Conservation (phyloP, 495 filamentous ascomycete species). For the Lepidopterella palustris region DNA sequence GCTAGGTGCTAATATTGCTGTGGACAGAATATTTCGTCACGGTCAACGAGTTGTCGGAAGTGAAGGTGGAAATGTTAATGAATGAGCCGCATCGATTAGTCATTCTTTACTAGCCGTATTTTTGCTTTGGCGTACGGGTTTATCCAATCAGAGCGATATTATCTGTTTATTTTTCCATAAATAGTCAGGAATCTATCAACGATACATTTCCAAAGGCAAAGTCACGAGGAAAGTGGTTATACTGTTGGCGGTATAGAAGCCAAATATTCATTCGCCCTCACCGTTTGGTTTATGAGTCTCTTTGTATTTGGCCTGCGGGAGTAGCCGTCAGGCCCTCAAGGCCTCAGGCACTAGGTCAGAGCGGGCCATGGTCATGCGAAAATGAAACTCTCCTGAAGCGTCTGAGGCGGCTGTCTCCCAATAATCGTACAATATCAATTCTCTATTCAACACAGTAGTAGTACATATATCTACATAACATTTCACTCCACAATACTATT, state of each 20-base stretch:
- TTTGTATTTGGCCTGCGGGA: no score
- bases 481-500: not conserved
- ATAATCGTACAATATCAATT: not conserved
- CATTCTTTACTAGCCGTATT: not conserved
- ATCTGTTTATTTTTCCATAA: no score
- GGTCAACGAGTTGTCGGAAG: not conserved
- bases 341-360: not conserved
- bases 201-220: no score
- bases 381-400: slow-evolving; percentile 22
- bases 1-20: no score
- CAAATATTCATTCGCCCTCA: no score
- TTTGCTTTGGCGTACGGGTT: not conserved
- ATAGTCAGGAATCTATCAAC: no score
- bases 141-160: no score
- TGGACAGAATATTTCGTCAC: not conserved
- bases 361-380: slow-evolving; percentile 11
- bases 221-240: no score
- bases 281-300: no score
- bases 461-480: not conserved
- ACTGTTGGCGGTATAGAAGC: no score
- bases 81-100: not conserved
- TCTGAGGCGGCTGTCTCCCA: no score
- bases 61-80: not conserved
- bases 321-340: not conserved
- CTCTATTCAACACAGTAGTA: not conserved